These are phyloP conservation scores for Phlebiopsis flavidoalba DNA, from an alignment of 768 basidiomycete species.

Conservation along the genomic window DNA sequence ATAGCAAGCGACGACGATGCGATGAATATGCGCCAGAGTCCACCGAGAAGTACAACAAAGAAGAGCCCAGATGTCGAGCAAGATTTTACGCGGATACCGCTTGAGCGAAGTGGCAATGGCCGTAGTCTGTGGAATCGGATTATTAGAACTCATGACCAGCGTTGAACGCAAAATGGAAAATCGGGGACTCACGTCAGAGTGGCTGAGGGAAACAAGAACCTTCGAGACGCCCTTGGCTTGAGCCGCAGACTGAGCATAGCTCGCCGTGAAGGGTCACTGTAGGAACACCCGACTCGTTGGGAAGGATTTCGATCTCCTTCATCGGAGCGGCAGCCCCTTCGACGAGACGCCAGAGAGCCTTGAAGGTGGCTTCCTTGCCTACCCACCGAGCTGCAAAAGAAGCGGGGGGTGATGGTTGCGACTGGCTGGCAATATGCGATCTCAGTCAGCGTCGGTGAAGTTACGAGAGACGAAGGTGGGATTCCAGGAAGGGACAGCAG, in stretches of 20 bases:
- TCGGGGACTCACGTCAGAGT: constrained; percentile 76
- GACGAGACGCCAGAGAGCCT: constrained; percentile 86
- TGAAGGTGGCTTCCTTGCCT: constrained; percentile 97
- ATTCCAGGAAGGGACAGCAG: constrained; percentile 86
- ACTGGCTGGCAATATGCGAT: constrained; percentile 71
- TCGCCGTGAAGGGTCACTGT: constrained; percentile 71
- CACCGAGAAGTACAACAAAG: not conserved
- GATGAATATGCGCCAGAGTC: constrained; percentile 1
- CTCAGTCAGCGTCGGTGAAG: constrained; percentile 90
- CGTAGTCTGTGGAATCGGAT: constrained; percentile 48
- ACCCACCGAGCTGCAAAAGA: constrained; percentile 97
- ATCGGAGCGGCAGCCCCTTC: constrained; percentile 93
- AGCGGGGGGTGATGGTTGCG: constrained; percentile 81
- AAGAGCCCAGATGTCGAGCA: not conserved
- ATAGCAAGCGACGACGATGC: not conserved
- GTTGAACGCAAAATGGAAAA: not conserved
- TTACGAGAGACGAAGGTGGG: constrained; percentile 85
- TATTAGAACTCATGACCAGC: constrained; percentile 13
- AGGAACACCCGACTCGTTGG: constrained; percentile 74
- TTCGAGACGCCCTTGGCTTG: constrained; percentile 64
- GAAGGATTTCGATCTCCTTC: constrained; percentile 95
- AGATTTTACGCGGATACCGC: constrained; percentile 37
- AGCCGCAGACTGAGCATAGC: constrained; percentile 74
- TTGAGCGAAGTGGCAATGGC: constrained; percentile 88
- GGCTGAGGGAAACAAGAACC: constrained; percentile 82